phyloP scores from a whole-genome alignment of 106 monocot genomes.

The Posidonia australis region DNA sequence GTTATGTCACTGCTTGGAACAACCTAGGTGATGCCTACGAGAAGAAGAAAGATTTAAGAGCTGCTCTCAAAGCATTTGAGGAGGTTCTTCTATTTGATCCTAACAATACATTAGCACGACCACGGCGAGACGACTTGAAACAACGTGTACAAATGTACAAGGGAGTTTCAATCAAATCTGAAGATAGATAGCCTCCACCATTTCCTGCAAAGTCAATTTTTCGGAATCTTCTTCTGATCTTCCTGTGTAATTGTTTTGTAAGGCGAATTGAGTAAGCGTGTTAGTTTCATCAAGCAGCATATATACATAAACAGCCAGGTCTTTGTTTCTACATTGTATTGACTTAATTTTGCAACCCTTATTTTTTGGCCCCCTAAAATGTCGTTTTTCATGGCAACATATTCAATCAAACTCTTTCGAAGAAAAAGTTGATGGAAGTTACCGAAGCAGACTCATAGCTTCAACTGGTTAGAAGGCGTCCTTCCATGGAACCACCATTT shows the following conservation, averaged over 20 bases:
- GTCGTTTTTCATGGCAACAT: no score
- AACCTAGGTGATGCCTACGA: constrained; percentile 94
- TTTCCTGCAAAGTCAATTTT: not conserved
- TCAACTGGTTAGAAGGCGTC: no score
- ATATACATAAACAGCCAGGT: not conserved
- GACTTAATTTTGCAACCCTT: not conserved
- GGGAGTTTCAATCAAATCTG: constrained; percentile 62
- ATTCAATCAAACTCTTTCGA: no score
- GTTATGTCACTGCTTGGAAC: constrained; percentile 94
- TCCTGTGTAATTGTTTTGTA: not conserved
- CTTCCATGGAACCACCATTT: no score
- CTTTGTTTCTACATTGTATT: not conserved
- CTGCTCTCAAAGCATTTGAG: constrained; percentile 79
- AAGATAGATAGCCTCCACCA: constrained; percentile 23
- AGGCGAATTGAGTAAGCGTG: no score
- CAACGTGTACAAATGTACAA: constrained; percentile 60
- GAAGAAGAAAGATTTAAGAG: constrained; percentile 62
- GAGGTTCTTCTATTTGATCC: constrained; percentile 92
- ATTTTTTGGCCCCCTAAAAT: no score
- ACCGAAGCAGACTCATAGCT: no score
- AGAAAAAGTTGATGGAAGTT: no score
- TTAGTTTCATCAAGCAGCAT: not conserved
- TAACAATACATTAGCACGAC: constrained; percentile 78
- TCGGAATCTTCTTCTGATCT: not conserved
- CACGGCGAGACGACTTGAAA: constrained; percentile 55